Evolutionary conservation across 2,329 filamentous ascomycete species (phyloP).

Genomic region (Trichophyton rubrum): DNA sequence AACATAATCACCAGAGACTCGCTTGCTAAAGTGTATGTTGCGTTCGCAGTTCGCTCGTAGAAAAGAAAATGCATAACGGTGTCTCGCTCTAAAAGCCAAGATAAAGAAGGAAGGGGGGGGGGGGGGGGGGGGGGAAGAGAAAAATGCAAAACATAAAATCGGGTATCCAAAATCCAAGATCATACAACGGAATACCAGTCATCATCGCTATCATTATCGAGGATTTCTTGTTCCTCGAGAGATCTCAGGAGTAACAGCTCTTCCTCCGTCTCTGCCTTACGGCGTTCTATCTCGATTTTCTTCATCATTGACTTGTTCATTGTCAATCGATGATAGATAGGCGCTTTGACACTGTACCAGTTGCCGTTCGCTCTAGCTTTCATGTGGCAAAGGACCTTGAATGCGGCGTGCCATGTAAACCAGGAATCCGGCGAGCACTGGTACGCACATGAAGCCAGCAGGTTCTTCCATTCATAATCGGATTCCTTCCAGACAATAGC

Average conservation of each 20-base stretch:
- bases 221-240: neutral
- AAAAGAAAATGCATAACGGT: neutral
- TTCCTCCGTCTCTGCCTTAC: neutral
- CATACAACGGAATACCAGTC: slow-evolving; percentile 6
- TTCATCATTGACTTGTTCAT: slow-evolving; percentile 8
- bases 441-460: slow-evolving; percentile 32
- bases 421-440: neutral
- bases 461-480: slow-evolving; percentile 20
- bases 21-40: neutral
- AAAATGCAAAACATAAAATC: neutral
- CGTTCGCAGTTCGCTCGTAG: neutral
- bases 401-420: slow-evolving; percentile 19
- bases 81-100: neutral
- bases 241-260: neutral
- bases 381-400: slow-evolving; percentile 20
- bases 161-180: neutral
- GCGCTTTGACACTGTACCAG: slow-evolving; percentile 4
- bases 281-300: neutral
- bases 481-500: slow-evolving; percentile 25
- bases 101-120: too few species aligned
- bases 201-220: slow-evolving; percentile 7
- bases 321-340: slow-evolving; percentile 5
- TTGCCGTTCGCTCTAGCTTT: slow-evolving; percentile 16
- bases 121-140: neutral
- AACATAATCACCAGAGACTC: neutral